A percentile compares a stretch with the other conserved stretches of the same genome.
Conservation (phyloP, 768 basidiomycete species). For the Suillus cothurnatus region DNA sequence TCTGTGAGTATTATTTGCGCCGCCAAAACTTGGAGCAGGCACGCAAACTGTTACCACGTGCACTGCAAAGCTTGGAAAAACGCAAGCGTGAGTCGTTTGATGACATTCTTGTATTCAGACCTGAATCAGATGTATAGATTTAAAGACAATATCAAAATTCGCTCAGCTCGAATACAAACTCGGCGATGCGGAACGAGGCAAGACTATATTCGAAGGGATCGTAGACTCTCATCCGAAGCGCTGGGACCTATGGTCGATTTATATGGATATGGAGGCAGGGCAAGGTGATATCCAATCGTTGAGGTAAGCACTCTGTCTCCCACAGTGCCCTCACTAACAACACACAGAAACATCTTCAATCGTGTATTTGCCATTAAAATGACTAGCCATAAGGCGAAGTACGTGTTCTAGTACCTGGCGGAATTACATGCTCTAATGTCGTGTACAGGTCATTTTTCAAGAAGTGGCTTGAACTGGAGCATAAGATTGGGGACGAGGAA, state of each 20-base stretch:
- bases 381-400: conserved; percentile 97
- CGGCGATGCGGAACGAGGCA: conserved; percentile 92
- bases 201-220: conserved; percentile 95
- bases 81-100: conserved; percentile 74
- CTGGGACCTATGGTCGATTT: conserved; percentile 94
- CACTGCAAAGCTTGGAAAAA: conserved; percentile 89
- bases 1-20: conserved; percentile 80
- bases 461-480: conserved; percentile 93
- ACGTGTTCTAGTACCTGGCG: conserved; percentile 31
- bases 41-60: conserved; percentile 82
- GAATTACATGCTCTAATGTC: conserved; percentile 16
- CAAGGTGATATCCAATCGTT: conserved; percentile 78
- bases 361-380: conserved; percentile 83
- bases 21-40: conserved; percentile 77
- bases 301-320: conserved; percentile 47
- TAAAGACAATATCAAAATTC: conserved; percentile 95
- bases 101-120: background rate
- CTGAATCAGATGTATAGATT: conserved; percentile 51
- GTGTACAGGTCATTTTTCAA: conserved; percentile 85
- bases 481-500: conserved; percentile 82
- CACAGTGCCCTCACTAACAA: conserved; percentile 6
- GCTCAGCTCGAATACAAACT: conserved; percentile 94
- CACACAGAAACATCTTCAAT: conserved; percentile 78
- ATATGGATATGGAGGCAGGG: conserved; percentile 93
- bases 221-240: conserved; percentile 94